Conservation (phyloP, 2,329 filamentous ascomycete genomes). For the Graphilbum sp. region DNA sequence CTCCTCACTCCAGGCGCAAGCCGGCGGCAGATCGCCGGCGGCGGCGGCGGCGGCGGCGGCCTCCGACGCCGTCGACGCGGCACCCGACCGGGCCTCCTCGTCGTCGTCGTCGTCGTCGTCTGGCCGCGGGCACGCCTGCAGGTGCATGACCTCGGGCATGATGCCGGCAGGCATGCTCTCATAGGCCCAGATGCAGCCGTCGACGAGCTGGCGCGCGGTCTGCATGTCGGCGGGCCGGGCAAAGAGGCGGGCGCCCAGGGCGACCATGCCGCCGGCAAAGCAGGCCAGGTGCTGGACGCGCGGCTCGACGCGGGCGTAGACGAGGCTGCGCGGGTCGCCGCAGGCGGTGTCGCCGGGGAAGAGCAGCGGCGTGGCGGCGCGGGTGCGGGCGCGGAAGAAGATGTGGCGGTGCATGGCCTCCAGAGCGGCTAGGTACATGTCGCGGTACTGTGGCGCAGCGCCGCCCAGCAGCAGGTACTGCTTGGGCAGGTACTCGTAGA, state of each 20-base stretch:
- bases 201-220: constrained; percentile 29
- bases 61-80: no score
- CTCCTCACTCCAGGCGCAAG: background rate
- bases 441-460: constrained; percentile 40
- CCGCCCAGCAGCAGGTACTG: constrained; percentile 41
- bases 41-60: no score
- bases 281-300: constrained; percentile 25
- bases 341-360: constrained; percentile 7
- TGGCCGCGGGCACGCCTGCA: constrained; percentile 15
- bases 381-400: constrained; percentile 8
- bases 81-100: no score
- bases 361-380: constrained; percentile 2
- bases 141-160: constrained; percentile 30
- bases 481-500: constrained; percentile 45
- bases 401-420: constrained; percentile 8
- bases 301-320: constrained; percentile 18
- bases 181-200: constrained; percentile 40
- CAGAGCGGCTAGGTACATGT: constrained; percentile 48
- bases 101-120: no score
- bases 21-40: no score
- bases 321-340: constrained; percentile 40
- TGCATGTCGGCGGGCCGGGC: constrained; percentile 19
- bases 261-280: constrained; percentile 28
- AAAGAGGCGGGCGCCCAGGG: constrained; percentile 18
- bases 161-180: constrained; percentile 30